phyloP scores from a whole-genome alignment of 108 stramenopile species.

The Conticribra weissflogii region DNA sequence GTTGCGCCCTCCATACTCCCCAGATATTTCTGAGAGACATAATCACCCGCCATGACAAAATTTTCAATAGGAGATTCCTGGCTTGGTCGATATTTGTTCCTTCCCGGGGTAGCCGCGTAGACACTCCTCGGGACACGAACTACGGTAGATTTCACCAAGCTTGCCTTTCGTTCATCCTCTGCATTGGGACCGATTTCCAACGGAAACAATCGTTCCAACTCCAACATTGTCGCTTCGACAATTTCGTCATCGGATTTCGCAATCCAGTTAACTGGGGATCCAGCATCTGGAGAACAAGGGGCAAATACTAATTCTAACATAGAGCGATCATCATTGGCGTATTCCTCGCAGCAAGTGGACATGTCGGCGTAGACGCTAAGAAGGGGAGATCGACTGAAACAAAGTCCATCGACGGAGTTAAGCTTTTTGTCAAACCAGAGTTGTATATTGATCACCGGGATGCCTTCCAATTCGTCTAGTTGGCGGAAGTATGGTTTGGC shows the following conservation, averaged over 20 bases:
- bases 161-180: slow-evolving; percentile 30
- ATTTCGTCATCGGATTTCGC: slow-evolving; percentile 52
- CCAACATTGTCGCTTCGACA: slow-evolving; percentile 68
- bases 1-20: slow-evolving; percentile 82
- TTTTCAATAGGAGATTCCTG: slow-evolving; percentile 55
- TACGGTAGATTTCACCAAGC: slow-evolving; percentile 64
- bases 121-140: slow-evolving; percentile 68
- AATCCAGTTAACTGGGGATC: slow-evolving; percentile 50
- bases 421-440: slow-evolving; percentile 78
- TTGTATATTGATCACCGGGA: slow-evolving; percentile 79
- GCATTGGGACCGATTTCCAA: slow-evolving; percentile 44
- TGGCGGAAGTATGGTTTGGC: slow-evolving; percentile 64
- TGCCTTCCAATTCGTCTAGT: slow-evolving; percentile 68
- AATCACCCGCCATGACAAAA: slow-evolving; percentile 63
- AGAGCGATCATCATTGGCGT: slow-evolving; percentile 60
- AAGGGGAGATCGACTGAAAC: slow-evolving; percentile 68
- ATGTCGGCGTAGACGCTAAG: slow-evolving; percentile 83
- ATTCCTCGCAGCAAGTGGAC: slow-evolving; percentile 69
- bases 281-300: slow-evolving; percentile 41
- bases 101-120: slow-evolving; percentile 73
- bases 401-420: slow-evolving; percentile 60
- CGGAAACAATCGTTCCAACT: slow-evolving; percentile 72
- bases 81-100: slow-evolving; percentile 53
- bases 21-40: slow-evolving; percentile 63
- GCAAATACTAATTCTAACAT: slow-evolving; percentile 86